These are phyloP conservation scores for Wickerhamiella occidentalis DNA, from an alignment of 805 yeast genomes.

Conservation along the genomic window DNA sequence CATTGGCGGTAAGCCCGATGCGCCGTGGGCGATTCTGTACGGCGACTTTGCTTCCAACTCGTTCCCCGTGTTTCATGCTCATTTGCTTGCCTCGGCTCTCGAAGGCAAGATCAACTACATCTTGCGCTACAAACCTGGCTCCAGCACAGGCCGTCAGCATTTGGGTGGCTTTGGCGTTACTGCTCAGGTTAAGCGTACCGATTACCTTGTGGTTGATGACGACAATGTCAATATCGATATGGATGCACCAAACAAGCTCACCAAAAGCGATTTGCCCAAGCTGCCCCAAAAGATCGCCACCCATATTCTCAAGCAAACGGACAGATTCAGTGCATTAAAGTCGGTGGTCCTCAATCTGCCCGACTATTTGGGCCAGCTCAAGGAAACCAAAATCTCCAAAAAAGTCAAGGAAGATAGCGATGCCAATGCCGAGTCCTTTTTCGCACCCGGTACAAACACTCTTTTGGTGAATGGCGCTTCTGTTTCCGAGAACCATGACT, in stretches of 20 bases:
- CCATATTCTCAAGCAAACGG: slow-evolving; percentile 27
- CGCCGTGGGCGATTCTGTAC: slow-evolving; percentile 53
- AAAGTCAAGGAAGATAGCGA: slow-evolving; percentile 20
- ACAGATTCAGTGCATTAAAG: slow-evolving; percentile 32
- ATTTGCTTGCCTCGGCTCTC: slow-evolving; percentile 46
- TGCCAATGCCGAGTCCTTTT: slow-evolving; percentile 15
- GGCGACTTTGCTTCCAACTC: slow-evolving; percentile 44
- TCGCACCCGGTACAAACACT: slow-evolving; percentile 23
- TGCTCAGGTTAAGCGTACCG: slow-evolving; percentile 51
- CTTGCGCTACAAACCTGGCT: slow-evolving; percentile 56
- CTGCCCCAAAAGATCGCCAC: slow-evolving; percentile 26
- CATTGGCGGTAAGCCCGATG: slow-evolving; percentile 27
- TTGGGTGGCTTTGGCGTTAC: slow-evolving; percentile 55
- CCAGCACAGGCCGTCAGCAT: neutral
- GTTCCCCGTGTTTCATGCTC: slow-evolving; percentile 46
- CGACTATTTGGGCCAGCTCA: slow-evolving; percentile 31
- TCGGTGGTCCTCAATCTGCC: slow-evolving; percentile 44
- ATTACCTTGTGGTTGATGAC: slow-evolving; percentile 47
- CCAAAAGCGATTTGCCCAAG: slow-evolving; percentile 21
- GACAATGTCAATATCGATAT: slow-evolving; percentile 16
- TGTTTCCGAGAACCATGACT: slow-evolving; percentile 32
- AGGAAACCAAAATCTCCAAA: neutral
- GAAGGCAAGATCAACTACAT: slow-evolving; percentile 58
- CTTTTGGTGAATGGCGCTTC: slow-evolving; percentile 62
- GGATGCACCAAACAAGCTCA: slow-evolving; percentile 20